Evolutionary conservation across 345 rosid genomes (phyloP).

Genomic region (Pistacia atlantica): DNA sequence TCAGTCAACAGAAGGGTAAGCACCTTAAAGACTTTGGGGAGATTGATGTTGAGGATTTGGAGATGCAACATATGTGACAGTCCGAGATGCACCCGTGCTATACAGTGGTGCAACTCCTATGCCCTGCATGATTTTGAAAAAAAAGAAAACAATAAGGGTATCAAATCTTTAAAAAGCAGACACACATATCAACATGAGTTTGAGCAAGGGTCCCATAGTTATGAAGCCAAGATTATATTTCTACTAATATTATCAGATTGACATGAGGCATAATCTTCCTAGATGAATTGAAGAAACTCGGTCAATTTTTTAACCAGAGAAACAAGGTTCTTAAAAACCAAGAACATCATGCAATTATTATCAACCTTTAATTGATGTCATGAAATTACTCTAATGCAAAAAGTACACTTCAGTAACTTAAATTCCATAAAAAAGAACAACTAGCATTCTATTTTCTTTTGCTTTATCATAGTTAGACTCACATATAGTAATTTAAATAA

Average conservation of each 20-base stretch:
- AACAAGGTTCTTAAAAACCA: not conserved
- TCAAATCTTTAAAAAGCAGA: no score
- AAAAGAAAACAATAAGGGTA: no score
- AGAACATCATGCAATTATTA: not conserved
- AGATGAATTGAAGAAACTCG: not conserved
- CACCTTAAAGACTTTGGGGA: not conserved
- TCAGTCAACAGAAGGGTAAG: no score
- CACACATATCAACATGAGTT: no score
- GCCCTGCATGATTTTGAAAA: no score
- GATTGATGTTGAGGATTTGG: slow-evolving; percentile 15
- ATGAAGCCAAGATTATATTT: not conserved
- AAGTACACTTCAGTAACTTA: not conserved
- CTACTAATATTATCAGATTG: not conserved
- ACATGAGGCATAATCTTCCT: not conserved
- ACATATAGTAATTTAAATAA: no score
- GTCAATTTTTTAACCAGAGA: not conserved
- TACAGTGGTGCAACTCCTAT: no score
- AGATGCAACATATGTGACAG: slow-evolving; percentile 20
- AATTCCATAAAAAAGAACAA: not conserved
- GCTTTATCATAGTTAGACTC: no score
- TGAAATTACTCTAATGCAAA: not conserved
- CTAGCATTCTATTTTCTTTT: no score
- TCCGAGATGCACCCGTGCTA: slow-evolving; percentile 2
- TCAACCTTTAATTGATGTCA: not conserved
- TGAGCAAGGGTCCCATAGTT: not conserved